phyloP scores from a whole-genome alignment of 352 stramenopile species.

The Aphanomyces invadans region DNA sequence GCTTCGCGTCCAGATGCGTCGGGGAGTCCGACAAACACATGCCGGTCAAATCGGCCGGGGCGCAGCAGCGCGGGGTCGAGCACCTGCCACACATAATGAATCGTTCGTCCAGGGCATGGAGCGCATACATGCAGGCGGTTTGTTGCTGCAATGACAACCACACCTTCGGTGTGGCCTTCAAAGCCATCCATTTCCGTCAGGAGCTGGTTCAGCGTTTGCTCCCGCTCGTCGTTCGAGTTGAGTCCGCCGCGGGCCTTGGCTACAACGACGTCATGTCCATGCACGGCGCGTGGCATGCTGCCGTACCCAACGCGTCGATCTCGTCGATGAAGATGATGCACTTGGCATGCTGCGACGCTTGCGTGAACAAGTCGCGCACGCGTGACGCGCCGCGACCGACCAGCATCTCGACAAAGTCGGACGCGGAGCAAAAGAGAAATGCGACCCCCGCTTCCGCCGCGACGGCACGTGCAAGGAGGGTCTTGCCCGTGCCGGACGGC shows the following conservation, averaged over 20 bases:
- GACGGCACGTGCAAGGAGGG: constrained; percentile 87
- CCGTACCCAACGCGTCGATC: constrained; percentile 88
- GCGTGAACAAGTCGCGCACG: constrained; percentile 90
- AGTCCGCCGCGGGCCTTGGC: constrained; percentile 76
- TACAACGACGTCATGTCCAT: neutral
- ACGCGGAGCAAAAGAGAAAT: constrained; percentile 93
- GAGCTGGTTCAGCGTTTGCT: constrained; percentile 94
- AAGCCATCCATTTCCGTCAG: constrained; percentile 86
- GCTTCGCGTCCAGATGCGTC: constrained; percentile 85
- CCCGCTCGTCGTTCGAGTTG: constrained; percentile 91
- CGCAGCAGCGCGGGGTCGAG: constrained; percentile 93
- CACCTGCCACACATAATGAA: constrained; percentile 34
- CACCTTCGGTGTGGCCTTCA: constrained; percentile 80
- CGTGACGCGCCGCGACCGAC: constrained; percentile 90
- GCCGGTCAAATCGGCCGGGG: constrained; percentile 93
- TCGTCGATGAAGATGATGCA: constrained; percentile 99
- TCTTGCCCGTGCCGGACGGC: constrained; percentile 93
- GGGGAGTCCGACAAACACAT: constrained; percentile 93
- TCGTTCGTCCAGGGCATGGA: neutral
- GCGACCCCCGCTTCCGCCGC: constrained; percentile 90
- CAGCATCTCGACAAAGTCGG: constrained; percentile 97
- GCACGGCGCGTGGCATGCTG: constrained; percentile 24
- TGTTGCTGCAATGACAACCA: constrained; percentile 96
- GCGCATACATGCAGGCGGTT: constrained; percentile 83
- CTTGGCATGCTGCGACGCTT: constrained; percentile 89